These are phyloP conservation scores for Avena eriantha DNA, from an alignment of 176 grass and related monocot species.

Conservation along the genomic window DNA sequence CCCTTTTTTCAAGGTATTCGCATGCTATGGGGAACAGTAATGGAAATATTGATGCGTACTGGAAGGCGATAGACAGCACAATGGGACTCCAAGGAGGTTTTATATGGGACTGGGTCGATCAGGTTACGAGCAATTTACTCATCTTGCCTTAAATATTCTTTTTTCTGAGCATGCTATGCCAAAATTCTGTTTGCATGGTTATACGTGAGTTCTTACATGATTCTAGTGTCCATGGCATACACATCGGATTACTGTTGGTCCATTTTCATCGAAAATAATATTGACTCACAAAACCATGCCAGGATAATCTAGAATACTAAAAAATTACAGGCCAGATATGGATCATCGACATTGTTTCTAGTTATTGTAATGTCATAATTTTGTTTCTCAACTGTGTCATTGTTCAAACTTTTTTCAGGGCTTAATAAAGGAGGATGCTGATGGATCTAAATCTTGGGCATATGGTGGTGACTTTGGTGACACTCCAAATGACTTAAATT, in stretches of 20 bases:
- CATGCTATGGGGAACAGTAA: conserved; percentile 99
- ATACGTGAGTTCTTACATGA: neutral
- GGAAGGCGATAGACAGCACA: conserved; percentile 88
- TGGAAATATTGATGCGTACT: conserved; percentile 90
- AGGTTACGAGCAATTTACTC: conserved; percentile 59
- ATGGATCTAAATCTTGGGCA: conserved; percentile 87
- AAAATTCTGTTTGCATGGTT: conserved; percentile 21
- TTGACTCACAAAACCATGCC: neutral
- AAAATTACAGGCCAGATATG: neutral
- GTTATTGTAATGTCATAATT: neutral
- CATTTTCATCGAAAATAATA: conserved; percentile 16
- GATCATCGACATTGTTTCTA: neutral
- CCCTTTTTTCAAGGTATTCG: conserved; percentile 71
- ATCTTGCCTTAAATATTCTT: neutral
- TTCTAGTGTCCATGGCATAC: conserved; percentile 13
- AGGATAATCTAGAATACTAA: conserved; percentile 17
- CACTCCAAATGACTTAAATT: conserved; percentile 83
- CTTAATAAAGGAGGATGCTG: conserved; percentile 71
- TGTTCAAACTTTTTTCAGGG: conserved; percentile 47
- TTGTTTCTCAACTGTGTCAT: conserved; percentile 13
- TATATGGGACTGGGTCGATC: conserved; percentile 97
- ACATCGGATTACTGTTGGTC: neutral
- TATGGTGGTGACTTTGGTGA: conserved; percentile 98
- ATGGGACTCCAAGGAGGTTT: conserved; percentile 98
- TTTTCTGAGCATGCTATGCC: neutral